A percentile compares a stretch with the other conserved stretches of the same genome.
phyloP scores from a whole-genome alignment of 352 stramenopile species.

The Globisporangium solare region DNA sequence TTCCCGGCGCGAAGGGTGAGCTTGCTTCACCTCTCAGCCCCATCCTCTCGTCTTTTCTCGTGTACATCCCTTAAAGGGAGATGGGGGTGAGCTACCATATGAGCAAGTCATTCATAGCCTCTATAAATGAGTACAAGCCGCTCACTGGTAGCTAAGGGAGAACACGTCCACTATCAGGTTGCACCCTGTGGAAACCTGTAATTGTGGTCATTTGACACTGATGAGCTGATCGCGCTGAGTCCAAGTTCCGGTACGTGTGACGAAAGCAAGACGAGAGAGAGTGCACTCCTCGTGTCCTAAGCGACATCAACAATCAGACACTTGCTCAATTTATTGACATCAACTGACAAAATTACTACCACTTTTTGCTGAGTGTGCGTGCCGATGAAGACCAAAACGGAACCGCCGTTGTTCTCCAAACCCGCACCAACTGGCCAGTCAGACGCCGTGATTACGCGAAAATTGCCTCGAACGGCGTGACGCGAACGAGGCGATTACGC shows the following conservation, averaged over 20 bases:
- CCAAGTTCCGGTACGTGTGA: background rate
- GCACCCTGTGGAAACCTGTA: background rate
- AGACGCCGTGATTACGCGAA: too few relatives aligned
- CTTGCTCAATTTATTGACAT: too few relatives aligned
- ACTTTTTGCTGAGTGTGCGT: too few relatives aligned
- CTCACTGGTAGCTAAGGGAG: background rate
- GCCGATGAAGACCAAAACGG: background rate
- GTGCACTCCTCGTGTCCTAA: background rate
- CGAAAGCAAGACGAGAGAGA: background rate
- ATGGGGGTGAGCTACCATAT: too few relatives aligned
- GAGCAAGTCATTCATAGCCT: background rate
- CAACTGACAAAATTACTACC: background rate
- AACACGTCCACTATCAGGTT: background rate
- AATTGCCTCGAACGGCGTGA: background rate
- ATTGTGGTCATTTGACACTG: background rate
- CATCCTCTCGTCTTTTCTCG: too few relatives aligned
- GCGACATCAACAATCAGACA: too few relatives aligned
- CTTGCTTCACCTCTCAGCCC: too few relatives aligned
- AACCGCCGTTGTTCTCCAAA: background rate
- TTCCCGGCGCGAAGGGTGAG: too few relatives aligned
- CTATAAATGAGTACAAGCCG: background rate
- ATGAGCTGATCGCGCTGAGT: constrained; percentile 10
- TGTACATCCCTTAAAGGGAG: too few relatives aligned
- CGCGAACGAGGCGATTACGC: background rate
- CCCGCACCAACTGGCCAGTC: background rate